Evolutionary conservation across 169 alveolate genomes (phyloP), one percentile per base, ranked within the genome.

Genomic region (Babesia ovis): DNA sequence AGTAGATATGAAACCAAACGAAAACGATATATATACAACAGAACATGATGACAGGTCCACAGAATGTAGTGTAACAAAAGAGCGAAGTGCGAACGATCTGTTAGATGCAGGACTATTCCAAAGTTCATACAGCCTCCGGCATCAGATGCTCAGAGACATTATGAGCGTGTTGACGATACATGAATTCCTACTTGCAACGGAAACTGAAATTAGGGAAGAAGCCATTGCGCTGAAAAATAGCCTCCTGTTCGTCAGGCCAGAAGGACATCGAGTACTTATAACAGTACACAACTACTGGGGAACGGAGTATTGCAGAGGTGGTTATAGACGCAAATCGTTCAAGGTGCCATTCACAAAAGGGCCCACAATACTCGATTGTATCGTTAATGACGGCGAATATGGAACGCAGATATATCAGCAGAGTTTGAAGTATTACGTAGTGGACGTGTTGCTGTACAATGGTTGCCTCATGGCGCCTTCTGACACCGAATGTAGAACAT

Each of bases 301-400:
- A 23, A 70, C 67, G 20, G 88, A 22, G 20, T 71, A 61, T 32
- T 20, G 66, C 22, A 80, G 42, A 54, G 48, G 46, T 9, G 83
- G 83, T 11, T 32, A 20, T 8, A 22, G 23, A 18, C 27, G 69
- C 39, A 42, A 37, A 35, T 22, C 29, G 3, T 80, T 80, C 39
- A 69, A 51, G 35, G 73, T 55, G 16, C 43, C 56, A n/a, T 70
- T 80, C 34, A 62, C 62, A 41, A 74, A 71, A 60, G 88, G 88
- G 20, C 84, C 77, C 31, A 80, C 88, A 0, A 29, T 80, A 0
- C 75, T 80, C 54, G 88, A 80, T 31, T 68, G 83, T 48, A 77
- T 80, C 23, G 69, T 79, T 14, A 54, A 60, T 41, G 77, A 74
- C 27, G 31, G 45, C 18, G 45, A 31, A 3, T 6, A 61, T 9